phyloP scores from a whole-genome alignment of 208 protist species.

The Entamoeba dispar region DNA sequence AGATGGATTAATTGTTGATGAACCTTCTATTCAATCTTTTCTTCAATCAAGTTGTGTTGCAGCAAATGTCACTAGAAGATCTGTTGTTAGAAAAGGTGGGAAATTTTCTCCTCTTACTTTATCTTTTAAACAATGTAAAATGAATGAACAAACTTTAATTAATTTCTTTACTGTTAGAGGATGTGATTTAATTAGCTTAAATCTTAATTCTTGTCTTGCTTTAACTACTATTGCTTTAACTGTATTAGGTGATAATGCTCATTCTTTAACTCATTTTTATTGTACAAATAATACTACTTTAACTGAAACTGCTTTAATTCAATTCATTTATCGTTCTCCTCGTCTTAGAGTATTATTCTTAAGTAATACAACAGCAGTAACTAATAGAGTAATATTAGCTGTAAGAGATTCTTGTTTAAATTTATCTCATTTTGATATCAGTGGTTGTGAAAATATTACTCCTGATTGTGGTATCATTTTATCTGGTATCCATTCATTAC shows the following conservation, averaged over 20 bases:
- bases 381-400: background rate
- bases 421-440: background rate
- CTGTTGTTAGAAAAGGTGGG: background rate
- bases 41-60: background rate
- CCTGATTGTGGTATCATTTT: background rate
- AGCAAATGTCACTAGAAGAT: background rate
- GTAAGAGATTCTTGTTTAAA: background rate
- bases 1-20: background rate
- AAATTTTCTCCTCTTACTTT: background rate
- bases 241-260: background rate
- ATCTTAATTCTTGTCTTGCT: background rate
- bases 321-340: background rate
- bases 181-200: background rate
- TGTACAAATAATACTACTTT: background rate
- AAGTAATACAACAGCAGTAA: background rate
- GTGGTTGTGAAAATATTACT: background rate
- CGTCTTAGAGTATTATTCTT: background rate
- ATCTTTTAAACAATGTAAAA: background rate
- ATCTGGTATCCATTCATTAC: background rate
- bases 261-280: background rate
- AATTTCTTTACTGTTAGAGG: background rate
- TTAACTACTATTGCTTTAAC: background rate
- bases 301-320: background rate
- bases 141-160: background rate
- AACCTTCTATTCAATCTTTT: background rate